phyloP scores from a whole-genome alignment of 2,329 filamentous ascomycete species.

The Esteya vermicola region DNA sequence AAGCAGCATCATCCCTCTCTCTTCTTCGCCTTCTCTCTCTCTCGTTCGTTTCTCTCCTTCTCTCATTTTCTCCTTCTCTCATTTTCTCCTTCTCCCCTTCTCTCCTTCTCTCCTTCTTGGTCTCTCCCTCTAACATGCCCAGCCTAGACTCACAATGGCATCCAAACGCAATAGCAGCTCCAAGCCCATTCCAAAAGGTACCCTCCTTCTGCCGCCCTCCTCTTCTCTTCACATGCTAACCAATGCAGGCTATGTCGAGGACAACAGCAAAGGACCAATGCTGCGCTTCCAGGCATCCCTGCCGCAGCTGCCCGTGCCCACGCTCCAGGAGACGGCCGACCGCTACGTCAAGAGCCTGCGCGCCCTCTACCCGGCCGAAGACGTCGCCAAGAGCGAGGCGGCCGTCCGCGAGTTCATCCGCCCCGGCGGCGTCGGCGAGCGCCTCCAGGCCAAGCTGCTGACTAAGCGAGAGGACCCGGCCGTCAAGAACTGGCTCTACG shows the following conservation, averaged over 20 bases:
- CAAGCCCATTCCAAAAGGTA: conserved; percentile 10
- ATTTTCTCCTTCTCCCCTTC: background rate
- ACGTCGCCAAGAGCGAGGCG: conserved; percentile 61
- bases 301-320: conserved; percentile 63
- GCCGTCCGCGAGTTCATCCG: conserved; percentile 80
- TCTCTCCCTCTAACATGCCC: background rate
- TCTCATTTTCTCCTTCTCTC: conserved; percentile 2
- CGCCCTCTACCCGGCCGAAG: conserved; percentile 53
- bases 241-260: conserved; percentile 65
- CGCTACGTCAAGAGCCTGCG: conserved; percentile 71
- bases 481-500: conserved; percentile 83
- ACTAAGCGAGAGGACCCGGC: conserved; percentile 67
- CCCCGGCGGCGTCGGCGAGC: conserved; percentile 69
- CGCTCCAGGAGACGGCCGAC: conserved; percentile 66
- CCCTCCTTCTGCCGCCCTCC: conserved; percentile 23
- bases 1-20: conserved; percentile 9
- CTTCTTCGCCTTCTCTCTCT: background rate
- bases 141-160: conserved; percentile 29
- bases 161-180: conserved; percentile 43
- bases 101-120: background rate
- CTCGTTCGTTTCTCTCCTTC: background rate
- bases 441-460: conserved; percentile 76
- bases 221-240: background rate
- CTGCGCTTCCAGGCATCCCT: conserved; percentile 78
- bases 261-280: conserved; percentile 66